Percentiles rank a stretch among this genome's conserved stretches.
Conservation (phyloP, 1,139 yeast genomes). For the Meyerozyma elateridarum region DNA sequence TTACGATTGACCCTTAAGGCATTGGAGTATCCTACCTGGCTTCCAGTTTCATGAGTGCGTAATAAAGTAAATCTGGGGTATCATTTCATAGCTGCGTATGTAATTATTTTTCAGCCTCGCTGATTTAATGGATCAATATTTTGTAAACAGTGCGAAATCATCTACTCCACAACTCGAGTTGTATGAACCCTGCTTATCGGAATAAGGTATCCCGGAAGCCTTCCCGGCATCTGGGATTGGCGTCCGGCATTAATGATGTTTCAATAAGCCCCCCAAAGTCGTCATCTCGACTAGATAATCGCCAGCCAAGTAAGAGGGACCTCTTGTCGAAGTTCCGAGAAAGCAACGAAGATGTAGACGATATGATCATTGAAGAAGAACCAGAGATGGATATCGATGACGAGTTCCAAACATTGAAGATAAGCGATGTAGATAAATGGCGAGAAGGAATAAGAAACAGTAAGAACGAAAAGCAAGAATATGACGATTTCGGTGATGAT, state of each 20-base stretch:
- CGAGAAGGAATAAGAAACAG: conserved; percentile 6
- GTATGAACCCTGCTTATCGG: not conserved
- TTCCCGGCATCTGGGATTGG: not conserved
- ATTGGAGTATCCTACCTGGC: not conserved
- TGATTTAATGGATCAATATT: not conserved
- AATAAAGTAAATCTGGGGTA: no score
- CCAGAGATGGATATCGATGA: conserved; percentile 4
- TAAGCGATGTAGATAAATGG: conserved; percentile 1
- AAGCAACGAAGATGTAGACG: not conserved
- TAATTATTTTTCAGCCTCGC: not conserved
- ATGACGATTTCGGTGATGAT: conserved; percentile 7
- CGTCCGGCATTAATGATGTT: no score
- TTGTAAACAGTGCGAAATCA: not conserved
- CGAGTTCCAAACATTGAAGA: conserved; percentile 8
- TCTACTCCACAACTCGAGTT: not conserved
- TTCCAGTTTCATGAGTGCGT: no score
- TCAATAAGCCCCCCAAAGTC: no score
- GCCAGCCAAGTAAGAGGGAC: not conserved
- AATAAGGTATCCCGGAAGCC: conserved; percentile 2
- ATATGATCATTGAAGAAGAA: conserved; percentile 5
- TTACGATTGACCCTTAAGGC: no score
- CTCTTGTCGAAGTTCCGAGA: conserved; percentile 2
- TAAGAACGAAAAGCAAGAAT: conserved; percentile 3
- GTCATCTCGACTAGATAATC: not conserved
- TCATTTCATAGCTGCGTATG: no score